phyloP scores from a whole-genome alignment of 371 early-diverging fungal species.

The Syncephalis fuscata region DNA sequence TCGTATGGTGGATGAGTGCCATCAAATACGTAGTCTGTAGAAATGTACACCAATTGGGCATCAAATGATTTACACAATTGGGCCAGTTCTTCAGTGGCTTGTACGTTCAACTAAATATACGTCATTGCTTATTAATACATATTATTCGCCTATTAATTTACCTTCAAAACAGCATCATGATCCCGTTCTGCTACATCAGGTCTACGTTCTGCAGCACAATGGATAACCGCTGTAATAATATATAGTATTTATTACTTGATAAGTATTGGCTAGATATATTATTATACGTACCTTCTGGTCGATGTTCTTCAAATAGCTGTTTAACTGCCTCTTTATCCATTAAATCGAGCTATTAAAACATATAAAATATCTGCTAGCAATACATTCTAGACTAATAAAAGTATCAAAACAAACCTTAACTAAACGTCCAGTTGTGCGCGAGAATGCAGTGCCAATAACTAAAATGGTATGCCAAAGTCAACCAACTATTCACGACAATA shows the following conservation, averaged over 20 bases:
- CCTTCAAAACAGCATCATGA: conserved; percentile 28
- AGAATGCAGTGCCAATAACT: conserved; percentile 59
- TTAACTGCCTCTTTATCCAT: conserved; percentile 30
- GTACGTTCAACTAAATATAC: conserved; percentile 38
- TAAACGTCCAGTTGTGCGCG: conserved; percentile 32
- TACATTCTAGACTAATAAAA: neutral
- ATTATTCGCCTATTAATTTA: conserved; percentile 7
- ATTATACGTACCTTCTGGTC: conserved; percentile 56
- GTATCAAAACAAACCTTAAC: conserved; percentile 22
- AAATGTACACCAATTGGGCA: conserved; percentile 56
- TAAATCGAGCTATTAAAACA: conserved; percentile 37
- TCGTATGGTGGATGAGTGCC: conserved; percentile 65
- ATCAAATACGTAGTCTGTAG: conserved; percentile 89
- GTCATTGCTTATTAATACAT: neutral
- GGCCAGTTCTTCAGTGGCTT: conserved; percentile 38
- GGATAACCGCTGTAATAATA: conserved; percentile 33
- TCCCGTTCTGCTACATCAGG: conserved; percentile 69
- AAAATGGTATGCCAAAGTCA: neutral
- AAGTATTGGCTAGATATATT: no score
- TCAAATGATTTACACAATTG: conserved; percentile 20
- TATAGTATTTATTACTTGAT: neutral
- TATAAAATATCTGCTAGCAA: neutral
- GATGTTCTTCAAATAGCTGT: conserved; percentile 27
- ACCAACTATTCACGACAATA: neutral
- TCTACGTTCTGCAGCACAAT: conserved; percentile 75